Conservation (phyloP, 345 rosid species). For the Euclidium syriacum region DNA sequence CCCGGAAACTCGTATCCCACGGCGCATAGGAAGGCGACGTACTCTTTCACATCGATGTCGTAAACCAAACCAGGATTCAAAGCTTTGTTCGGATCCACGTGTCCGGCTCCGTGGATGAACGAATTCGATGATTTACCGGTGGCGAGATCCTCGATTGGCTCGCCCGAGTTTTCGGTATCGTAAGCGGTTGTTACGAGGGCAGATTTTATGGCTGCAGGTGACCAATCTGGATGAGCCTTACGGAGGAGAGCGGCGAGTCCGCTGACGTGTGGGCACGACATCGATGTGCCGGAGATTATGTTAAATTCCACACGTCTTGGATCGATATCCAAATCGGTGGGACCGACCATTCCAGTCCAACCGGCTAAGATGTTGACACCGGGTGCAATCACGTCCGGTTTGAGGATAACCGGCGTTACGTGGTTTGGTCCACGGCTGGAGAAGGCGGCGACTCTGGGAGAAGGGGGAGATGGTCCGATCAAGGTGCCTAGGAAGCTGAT, state of each 20-base stretch:
- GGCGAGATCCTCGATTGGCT: conserved; percentile 64
- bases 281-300: conserved; percentile 79
- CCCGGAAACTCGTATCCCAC: conserved; percentile 53
- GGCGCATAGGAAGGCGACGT: conserved; percentile 70
- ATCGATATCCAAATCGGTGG: conserved; percentile 56
- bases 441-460: conserved; percentile 70
- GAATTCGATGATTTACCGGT: conserved; percentile 59
- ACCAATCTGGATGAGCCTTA: conserved; percentile 61
- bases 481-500: conserved; percentile 47
- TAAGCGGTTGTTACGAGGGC: conserved; percentile 78
- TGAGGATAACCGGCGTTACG: conserved; percentile 52
- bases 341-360: conserved; percentile 62
- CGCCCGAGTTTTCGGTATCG: conserved; percentile 58
- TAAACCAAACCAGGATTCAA: conserved; percentile 77
- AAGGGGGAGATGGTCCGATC: conserved; percentile 46
- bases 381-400: conserved; percentile 83
- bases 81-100: conserved; percentile 79
- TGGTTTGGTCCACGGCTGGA: conserved; percentile 75
- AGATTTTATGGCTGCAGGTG: conserved; percentile 67
- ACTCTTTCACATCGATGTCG: conserved; percentile 46
- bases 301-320: conserved; percentile 64
- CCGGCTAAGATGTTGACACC: conserved; percentile 85
- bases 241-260: conserved; percentile 74
- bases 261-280: conserved; percentile 88
- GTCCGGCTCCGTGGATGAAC: conserved; percentile 74